Conservation (phyloP, 805 yeast genomes). For the Candida ovalis region DNA sequence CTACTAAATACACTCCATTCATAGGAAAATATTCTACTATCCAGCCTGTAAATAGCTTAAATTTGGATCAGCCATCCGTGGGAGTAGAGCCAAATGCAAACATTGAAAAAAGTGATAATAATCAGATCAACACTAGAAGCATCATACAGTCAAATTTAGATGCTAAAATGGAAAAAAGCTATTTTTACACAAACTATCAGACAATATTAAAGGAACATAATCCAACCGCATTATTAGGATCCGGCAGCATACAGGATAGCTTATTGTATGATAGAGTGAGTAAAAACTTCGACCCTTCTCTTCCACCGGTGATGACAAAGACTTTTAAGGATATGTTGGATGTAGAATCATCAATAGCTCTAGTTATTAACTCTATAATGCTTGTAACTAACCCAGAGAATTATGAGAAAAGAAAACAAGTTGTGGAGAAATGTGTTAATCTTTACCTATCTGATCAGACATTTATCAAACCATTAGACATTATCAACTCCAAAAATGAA, state of each 20-base stretch:
- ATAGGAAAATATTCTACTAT: no score
- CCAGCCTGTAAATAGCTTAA: no score
- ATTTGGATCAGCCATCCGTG: no score
- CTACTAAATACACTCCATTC: no score
- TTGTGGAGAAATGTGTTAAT: not conserved
- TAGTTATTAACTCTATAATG: conserved; percentile 19
- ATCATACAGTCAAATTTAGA: not conserved
- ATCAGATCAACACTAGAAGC: not conserved
- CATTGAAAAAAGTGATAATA: not conserved
- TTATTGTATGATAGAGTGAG: not conserved
- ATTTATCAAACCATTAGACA: not conserved
- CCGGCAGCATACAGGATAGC: conserved; percentile 8
- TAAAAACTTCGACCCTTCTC: not conserved
- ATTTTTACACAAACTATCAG: conserved; percentile 4
- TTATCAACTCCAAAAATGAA: not conserved
- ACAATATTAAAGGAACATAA: not conserved
- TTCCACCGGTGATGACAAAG: not conserved
- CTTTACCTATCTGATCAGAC: not conserved
- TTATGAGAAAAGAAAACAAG: not conserved
- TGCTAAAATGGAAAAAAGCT: not conserved
- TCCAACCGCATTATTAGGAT: not conserved
- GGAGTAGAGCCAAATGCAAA: no score
- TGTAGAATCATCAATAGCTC: conserved; percentile 23
- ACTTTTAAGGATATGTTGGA: conserved; percentile 15
- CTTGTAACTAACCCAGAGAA: conserved; percentile 3